Conservation (phyloP, 1,284 basidiomycete genomes). For the Ganoderma sinense region DNA sequence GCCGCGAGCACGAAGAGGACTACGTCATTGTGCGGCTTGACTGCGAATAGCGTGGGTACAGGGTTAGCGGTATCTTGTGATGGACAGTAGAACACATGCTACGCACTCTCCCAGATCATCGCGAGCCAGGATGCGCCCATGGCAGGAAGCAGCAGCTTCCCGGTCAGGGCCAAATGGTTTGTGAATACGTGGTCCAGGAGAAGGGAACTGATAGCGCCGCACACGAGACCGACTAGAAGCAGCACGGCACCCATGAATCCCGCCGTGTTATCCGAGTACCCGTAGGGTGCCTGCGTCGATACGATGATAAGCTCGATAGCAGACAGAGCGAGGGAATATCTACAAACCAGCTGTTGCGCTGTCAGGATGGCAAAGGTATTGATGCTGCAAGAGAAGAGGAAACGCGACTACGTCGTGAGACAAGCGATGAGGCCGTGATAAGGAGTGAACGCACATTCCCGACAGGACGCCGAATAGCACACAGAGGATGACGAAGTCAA, state of each 20-base stretch:
- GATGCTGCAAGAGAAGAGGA: conserved; percentile 35
- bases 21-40: conserved; percentile 62
- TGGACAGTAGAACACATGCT: conserved; percentile 1
- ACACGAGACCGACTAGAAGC: conserved; percentile 72
- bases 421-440: neutral
- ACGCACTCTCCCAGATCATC: conserved; percentile 79
- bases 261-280: conserved; percentile 68
- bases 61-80: neutral
- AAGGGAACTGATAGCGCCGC: conserved; percentile 71
- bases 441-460: conserved; percentile 52
- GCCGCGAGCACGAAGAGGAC: conserved; percentile 71
- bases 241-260: conserved; percentile 76
- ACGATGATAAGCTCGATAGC: neutral
- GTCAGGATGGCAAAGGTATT: conserved; percentile 68
- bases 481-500: conserved; percentile 70
- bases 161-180: conserved; percentile 65
- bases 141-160: conserved; percentile 67
- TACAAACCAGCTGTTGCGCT: conserved; percentile 68
- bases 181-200: conserved; percentile 82
- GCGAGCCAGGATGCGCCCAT: conserved; percentile 70
- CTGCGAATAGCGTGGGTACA: too few species aligned
- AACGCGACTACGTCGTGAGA: neutral
- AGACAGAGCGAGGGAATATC: neutral
- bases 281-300: conserved; percentile 64
- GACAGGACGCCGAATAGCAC: conserved; percentile 70